Evolutionary conservation across 2,329 filamentous ascomycete species (phyloP), one percentile per base, ranked within the genome.

Genomic region (Colletotrichum trifolii): DNA sequence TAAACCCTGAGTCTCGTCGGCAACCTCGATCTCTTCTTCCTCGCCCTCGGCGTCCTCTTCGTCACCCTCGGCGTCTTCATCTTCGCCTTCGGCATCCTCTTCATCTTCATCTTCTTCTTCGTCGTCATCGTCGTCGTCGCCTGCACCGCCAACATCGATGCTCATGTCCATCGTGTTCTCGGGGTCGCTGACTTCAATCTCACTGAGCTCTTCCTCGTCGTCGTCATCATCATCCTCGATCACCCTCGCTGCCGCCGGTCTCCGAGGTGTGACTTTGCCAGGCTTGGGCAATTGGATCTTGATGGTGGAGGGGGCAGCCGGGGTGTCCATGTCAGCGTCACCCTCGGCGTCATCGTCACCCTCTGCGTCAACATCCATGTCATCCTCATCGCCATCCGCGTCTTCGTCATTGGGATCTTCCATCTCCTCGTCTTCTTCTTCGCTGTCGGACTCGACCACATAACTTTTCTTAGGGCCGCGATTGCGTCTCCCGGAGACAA

Each of bases 401-500:
- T 67, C 67, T 3, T 68, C 70, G 13, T 77, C 74, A 15, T 77
- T 74, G 12, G 73, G 72, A n/a, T 71, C 70, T 13, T 69, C 68
- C 56, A 75, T 72, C 5, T 73, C 73, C 8, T 78, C 77, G 8
- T 79, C 79, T 8, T 79, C 75, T 0, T 77, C 77, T 13, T 73
- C 80, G 42, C 79, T 80, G 58, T 82, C 83, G 42, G 83, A 85
- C 67, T 87, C 85, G 33, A 89, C 83, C 40, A 87, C 83, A 59
- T 88, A 88, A 69, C 82, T 87, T 76, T 87, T 88, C 76, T 86
- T 86, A 15, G 79, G 81, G 6, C 82, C 83, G 8, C 85, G 81
- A 63, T 83, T 86, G 53, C 85, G 80, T 70, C 84, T 85, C 42
- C 82, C 81, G 34, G 80, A 76, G 15, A 84, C 73, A 53, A 85